Evolutionary conservation across 140 eudicot genomes (phyloP).

Genomic region (Anethum foeniculum): DNA sequence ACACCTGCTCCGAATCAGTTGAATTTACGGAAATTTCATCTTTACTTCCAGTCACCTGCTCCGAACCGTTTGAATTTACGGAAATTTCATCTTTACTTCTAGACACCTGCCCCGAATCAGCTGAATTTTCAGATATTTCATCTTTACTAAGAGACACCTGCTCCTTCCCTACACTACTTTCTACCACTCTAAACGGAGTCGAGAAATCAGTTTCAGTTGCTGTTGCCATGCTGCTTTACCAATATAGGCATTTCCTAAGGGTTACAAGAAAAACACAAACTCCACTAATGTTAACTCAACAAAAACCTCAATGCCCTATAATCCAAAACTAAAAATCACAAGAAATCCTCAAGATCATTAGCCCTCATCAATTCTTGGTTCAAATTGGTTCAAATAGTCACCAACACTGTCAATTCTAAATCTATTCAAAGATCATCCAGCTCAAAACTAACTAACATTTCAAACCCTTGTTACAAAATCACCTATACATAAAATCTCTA

Average conservation of each 20-base stretch:
- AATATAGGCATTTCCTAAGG: slow-evolving; percentile 13
- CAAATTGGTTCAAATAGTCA: too few species aligned
- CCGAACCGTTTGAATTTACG: slow-evolving; percentile 38
- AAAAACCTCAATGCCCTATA: neutral
- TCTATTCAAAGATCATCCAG: slow-evolving; percentile 14
- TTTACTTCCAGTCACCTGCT: slow-evolving; percentile 30
- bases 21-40: slow-evolving; percentile 43
- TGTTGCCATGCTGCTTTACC: slow-evolving; percentile 62
- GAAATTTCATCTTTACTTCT: slow-evolving; percentile 32
- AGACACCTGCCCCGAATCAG: slow-evolving; percentile 31
- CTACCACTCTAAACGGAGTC: slow-evolving; percentile 37
- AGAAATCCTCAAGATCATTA: neutral
- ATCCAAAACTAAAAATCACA: neutral
- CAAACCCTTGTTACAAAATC: slow-evolving; percentile 2
- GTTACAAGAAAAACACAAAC: neutral
- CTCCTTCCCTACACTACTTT: slow-evolving; percentile 26
- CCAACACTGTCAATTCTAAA: slow-evolving; percentile 7
- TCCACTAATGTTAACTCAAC: neutral
- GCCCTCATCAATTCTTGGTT: neutral
- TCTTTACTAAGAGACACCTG: slow-evolving; percentile 30
- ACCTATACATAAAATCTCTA: neutral
- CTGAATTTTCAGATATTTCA: slow-evolving; percentile 36
- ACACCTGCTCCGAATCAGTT: slow-evolving; percentile 26
- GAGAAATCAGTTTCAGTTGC: slow-evolving; percentile 66
- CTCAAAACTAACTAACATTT: slow-evolving; percentile 9